Evolutionary conservation across 768 basidiomycete species (phyloP).

Genomic region (Russula olivacea): DNA sequence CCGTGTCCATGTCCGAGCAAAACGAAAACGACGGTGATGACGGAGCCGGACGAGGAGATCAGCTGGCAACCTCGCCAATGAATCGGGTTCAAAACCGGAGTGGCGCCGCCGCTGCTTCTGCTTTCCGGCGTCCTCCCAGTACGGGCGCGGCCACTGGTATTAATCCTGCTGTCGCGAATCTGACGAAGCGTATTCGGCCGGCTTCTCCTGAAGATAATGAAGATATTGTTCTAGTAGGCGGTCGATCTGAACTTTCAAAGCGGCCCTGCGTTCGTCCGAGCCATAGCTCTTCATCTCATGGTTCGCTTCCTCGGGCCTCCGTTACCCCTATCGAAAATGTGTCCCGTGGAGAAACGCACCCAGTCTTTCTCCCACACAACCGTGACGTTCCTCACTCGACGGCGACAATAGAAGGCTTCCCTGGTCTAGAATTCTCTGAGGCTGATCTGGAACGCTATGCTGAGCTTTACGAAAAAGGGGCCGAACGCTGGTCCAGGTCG

Average conservation of each 20-base stretch:
- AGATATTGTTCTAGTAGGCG: neutral
- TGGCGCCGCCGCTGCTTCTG: neutral
- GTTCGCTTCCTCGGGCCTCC: neutral
- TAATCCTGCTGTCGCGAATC: neutral
- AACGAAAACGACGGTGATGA: slow-evolving; percentile 4
- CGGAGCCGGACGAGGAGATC: neutral
- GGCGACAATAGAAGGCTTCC: slow-evolving; percentile 12
- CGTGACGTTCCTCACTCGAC: slow-evolving; percentile 4
- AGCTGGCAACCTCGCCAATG: neutral
- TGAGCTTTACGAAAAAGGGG: slow-evolving; percentile 41
- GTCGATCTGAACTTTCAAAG: slow-evolving; percentile 1
- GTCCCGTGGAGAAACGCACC: neutral
- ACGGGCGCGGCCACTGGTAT: too few relatives aligned
- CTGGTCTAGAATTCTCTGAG: slow-evolving; percentile 28
- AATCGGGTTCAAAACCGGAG: neutral
- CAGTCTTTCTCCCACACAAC: neutral
- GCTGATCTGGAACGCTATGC: slow-evolving; percentile 37
- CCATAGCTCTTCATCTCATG: neutral
- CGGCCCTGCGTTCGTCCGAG: slow-evolving; percentile 1
- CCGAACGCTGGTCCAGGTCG: slow-evolving; percentile 46
- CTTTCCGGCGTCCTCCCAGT: neutral
- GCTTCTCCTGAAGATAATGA: neutral
- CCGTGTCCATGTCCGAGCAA: slow-evolving; percentile 4
- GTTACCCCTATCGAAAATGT: neutral
- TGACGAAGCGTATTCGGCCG: slow-evolving; percentile 9